Percentiles rank a stretch among this genome's conserved stretches.
These are phyloP conservation scores for Singerocomus inundabilis DNA, from an alignment of 1,284 basidiomycete species.

Conservation along the genomic window DNA sequence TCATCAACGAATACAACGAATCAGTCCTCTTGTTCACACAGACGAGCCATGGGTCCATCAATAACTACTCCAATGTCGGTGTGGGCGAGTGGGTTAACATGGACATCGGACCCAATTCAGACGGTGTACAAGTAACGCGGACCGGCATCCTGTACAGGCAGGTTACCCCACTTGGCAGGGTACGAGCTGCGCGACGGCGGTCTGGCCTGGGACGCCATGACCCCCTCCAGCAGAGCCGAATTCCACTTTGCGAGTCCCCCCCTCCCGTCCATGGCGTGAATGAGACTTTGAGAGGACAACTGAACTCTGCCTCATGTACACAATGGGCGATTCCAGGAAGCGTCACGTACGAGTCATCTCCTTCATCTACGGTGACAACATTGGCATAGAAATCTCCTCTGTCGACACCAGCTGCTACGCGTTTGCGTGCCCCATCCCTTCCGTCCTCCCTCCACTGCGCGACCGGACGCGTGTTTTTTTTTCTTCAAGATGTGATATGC, in stretches of 20 bases:
- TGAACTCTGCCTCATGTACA: too few relatives aligned
- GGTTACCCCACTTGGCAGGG: slow-evolving; percentile 9
- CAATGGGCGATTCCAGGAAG: slow-evolving; percentile 23
- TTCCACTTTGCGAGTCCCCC: slow-evolving; percentile 16
- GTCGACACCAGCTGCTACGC: background rate
- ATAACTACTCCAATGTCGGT: slow-evolving; percentile 18
- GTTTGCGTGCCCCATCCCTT: slow-evolving; percentile 22
- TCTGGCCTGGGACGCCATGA: slow-evolving; percentile 24
- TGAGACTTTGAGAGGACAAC: too few relatives aligned
- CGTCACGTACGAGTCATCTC: background rate
- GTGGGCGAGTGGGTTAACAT: slow-evolving; percentile 9
- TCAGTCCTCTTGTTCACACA: slow-evolving; percentile 23
- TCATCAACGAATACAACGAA: slow-evolving; percentile 14
- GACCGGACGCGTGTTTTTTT: too few relatives aligned
- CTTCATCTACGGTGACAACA: background rate
- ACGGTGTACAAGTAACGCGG: slow-evolving; percentile 15
- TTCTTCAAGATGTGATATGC: too few relatives aligned
- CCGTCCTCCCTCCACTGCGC: too few relatives aligned
- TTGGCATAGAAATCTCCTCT: background rate
- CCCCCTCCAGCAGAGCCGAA: slow-evolving; percentile 27
- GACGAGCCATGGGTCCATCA: slow-evolving; percentile 18
- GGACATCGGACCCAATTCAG: slow-evolving; percentile 23
- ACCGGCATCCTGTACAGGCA: too few relatives aligned
- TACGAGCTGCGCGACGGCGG: slow-evolving; percentile 25
- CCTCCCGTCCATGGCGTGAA: too few relatives aligned